Evolutionary conservation across 2,329 filamentous ascomycete species (phyloP).

Genomic region (Aureobasidium namibiae): DNA sequence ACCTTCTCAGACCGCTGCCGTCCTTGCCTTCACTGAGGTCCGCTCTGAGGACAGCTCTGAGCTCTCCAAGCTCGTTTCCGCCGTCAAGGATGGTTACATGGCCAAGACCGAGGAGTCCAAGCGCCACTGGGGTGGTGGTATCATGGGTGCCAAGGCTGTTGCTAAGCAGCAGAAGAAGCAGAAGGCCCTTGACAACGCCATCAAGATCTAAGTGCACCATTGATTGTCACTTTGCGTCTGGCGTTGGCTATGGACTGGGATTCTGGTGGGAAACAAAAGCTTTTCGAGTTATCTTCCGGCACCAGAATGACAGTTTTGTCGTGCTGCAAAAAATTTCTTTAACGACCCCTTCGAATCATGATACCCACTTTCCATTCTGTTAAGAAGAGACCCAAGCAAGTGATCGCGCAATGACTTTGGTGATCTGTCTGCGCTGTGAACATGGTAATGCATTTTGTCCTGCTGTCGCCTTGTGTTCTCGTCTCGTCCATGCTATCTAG

Average conservation of each 20-base stretch:
- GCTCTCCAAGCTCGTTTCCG: conserved; percentile 90
- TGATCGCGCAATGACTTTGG: conserved; percentile 19
- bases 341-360: conserved; percentile 9
- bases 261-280: conserved; percentile 13
- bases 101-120: conserved; percentile 89
- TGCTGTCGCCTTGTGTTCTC: background rate
- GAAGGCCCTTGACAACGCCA: conserved; percentile 87
- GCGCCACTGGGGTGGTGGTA: conserved; percentile 97
- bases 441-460: background rate
- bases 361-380: conserved; percentile 13
- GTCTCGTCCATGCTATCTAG: background rate
- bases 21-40: conserved; percentile 92
- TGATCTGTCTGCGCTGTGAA: background rate
- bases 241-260: conserved; percentile 1
- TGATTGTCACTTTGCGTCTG: conserved; percentile 9
- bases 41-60: conserved; percentile 97
- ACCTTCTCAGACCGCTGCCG: conserved; percentile 77
- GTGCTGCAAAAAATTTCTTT: conserved; percentile 14
- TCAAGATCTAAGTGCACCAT: conserved; percentile 85
- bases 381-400: too few relatives aligned
- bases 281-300: conserved; percentile 13
- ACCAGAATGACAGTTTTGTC: conserved; percentile 13
- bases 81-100: conserved; percentile 96
- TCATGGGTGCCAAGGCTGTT: conserved; percentile 95
- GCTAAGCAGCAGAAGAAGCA: conserved; percentile 73